A percentile compares a stretch with the other conserved stretches of the same genome.
Conservation (phyloP, 2,329 filamentous ascomycete species). For the Dryadomyces quercivorus region DNA sequence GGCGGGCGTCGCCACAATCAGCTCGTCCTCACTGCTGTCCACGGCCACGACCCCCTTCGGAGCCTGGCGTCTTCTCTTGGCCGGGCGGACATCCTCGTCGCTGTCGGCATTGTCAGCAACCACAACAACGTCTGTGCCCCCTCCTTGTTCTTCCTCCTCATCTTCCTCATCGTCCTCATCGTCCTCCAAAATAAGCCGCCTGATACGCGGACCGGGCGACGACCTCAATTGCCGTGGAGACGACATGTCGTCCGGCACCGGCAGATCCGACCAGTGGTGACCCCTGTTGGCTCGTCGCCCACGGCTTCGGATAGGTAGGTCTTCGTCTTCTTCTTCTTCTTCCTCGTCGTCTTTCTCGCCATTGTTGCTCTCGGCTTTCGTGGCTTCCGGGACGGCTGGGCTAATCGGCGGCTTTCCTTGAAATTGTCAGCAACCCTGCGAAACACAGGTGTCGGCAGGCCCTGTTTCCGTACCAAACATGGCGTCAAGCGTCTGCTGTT, state of each 20-base stretch:
- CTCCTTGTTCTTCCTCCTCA: neutral
- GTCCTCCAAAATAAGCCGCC: neutral
- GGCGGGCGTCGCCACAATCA: neutral
- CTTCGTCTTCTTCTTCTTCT: slow-evolving; percentile 6
- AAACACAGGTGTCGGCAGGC: neutral
- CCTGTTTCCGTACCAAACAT: slow-evolving; percentile 9
- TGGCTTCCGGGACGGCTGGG: neutral
- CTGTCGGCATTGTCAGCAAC: neutral
- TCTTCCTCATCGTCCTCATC: neutral
- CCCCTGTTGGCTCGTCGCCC: neutral
- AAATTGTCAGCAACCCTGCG: neutral
- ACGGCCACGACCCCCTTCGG: neutral
- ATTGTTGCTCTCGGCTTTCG: neutral
- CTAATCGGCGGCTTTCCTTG: neutral
- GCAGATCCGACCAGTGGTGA: neutral
- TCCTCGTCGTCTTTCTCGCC: neutral
- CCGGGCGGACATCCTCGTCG: slow-evolving; percentile 6
- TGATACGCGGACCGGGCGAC: neutral
- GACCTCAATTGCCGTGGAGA: neutral
- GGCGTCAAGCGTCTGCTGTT: slow-evolving; percentile 12
- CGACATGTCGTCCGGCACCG: neutral
- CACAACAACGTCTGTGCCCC: neutral
- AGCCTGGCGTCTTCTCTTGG: slow-evolving; percentile 2
- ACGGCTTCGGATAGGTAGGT: slow-evolving; percentile 1
- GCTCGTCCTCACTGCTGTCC: neutral